Conservation (phyloP, 176 grass and related monocot genomes). For the Raddia distichophylla region DNA sequence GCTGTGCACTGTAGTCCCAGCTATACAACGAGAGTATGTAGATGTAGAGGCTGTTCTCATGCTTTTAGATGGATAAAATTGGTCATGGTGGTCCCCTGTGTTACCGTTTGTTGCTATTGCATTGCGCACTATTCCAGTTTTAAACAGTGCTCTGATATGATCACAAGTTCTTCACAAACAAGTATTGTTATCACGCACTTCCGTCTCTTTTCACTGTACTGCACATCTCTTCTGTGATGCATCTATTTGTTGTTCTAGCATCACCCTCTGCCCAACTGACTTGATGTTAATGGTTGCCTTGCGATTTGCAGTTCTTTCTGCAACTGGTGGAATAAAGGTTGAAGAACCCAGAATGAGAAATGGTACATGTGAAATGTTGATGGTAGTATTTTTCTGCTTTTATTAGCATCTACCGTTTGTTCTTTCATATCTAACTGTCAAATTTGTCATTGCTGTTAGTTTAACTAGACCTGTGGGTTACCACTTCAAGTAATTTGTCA, state of each 20-base stretch:
- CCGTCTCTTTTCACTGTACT: background rate
- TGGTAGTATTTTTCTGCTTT: conserved; percentile 26
- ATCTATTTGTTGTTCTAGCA: background rate
- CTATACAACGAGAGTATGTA: background rate
- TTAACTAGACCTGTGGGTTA: conserved; percentile 4
- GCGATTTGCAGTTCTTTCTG: conserved; percentile 85
- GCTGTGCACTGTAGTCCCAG: background rate
- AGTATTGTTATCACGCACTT: background rate
- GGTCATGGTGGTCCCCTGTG: background rate
- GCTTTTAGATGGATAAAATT: conserved; percentile 6
- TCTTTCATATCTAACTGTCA: background rate
- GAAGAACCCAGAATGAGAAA: conserved; percentile 60
- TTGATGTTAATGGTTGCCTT: conserved; percentile 15
- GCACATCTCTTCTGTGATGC: conserved; percentile 9
- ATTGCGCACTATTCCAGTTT: background rate
- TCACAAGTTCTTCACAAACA: background rate
- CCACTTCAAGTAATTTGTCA: background rate
- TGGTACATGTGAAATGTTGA: conserved; percentile 61
- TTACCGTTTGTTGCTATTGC: background rate
- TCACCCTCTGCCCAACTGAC: background rate
- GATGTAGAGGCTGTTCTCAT: background rate
- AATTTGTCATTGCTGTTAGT: background rate
- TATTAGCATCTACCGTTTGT: background rate
- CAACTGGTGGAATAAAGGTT: conserved; percentile 87
- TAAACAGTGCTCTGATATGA: background rate